phyloP scores from a whole-genome alignment of 1,284 basidiomycete genomes.

The Cutaneotrichosporon sp. region DNA sequence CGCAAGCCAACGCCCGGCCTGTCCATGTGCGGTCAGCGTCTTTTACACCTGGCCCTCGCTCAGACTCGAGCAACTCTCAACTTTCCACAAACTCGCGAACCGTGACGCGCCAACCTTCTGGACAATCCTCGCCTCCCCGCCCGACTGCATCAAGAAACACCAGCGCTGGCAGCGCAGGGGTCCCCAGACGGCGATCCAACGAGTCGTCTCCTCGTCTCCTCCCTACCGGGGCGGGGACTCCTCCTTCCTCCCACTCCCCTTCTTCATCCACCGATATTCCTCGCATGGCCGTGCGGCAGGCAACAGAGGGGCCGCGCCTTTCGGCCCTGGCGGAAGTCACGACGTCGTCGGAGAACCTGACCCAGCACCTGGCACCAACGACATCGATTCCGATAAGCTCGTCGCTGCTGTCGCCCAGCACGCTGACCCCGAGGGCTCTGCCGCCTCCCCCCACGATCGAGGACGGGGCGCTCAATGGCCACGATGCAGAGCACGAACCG shows the following conservation, averaged over 20 bases:
- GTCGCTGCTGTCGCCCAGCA: conserved; percentile 17
- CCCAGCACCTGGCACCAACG: background rate
- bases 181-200: background rate
- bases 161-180: background rate
- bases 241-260: conserved; percentile 3
- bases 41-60: conserved; percentile 5
- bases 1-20: background rate
- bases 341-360: conserved; percentile 19
- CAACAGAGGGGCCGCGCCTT: background rate
- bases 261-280: conserved; percentile 6
- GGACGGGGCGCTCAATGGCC: background rate
- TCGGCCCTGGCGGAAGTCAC: conserved; percentile 17
- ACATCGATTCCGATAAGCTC: conserved; percentile 6
- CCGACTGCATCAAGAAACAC: background rate
- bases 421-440: background rate
- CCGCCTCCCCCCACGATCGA: background rate
- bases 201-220: background rate
- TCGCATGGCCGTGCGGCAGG: background rate
- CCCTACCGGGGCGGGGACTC: background rate
- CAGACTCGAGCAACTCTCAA: conserved; percentile 9
- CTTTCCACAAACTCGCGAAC: conserved; percentile 3
- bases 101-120: background rate
- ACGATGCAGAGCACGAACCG: conserved; percentile 9
- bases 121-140: conserved; percentile 1
- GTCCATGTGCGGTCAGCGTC: background rate